Conservation (phyloP, 2,329 filamentous ascomycete species). For the Ceratocystis alfenasii region DNA sequence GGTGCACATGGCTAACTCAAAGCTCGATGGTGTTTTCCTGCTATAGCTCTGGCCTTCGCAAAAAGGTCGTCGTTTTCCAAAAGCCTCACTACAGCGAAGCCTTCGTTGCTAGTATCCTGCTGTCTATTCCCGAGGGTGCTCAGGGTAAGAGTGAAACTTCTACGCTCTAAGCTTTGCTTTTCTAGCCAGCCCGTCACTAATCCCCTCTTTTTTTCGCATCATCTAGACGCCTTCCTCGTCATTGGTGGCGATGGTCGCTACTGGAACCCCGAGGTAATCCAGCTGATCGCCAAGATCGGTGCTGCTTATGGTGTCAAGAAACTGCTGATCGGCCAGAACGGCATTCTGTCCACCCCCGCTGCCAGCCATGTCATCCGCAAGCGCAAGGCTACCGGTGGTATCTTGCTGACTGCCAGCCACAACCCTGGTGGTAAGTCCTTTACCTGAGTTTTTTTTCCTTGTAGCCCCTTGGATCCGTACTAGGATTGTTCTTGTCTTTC, state of each 20-base stretch:
- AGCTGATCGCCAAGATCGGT: slow-evolving; percentile 94
- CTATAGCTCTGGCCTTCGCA: slow-evolving; percentile 83
- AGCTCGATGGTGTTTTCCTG: not conserved
- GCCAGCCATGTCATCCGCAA: slow-evolving; percentile 94
- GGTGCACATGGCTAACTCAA: not conserved
- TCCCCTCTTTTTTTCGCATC: slow-evolving; percentile 6
- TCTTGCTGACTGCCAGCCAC: slow-evolving; percentile 92
- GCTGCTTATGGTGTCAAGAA: slow-evolving; percentile 98
- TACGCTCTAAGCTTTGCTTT: not conserved
- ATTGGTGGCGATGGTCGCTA: slow-evolving; percentile 95
- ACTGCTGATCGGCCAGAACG: slow-evolving; percentile 88
- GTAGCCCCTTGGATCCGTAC: not conserved
- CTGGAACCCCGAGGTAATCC: slow-evolving; percentile 94
- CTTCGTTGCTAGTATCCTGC: slow-evolving; percentile 85
- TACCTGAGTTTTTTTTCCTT: not conserved
- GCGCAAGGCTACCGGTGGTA: slow-evolving; percentile 88
- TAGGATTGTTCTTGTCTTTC: not conserved
- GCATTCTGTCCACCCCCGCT: slow-evolving; percentile 91
- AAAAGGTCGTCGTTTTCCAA: slow-evolving; percentile 98
- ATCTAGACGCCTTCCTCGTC: slow-evolving; percentile 63
- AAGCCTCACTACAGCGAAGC: slow-evolving; percentile 90
- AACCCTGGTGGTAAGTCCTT: slow-evolving; percentile 75
- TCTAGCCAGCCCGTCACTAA: not conserved
- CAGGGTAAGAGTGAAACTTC: slow-evolving; percentile 43
- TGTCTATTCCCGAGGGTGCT: slow-evolving; percentile 90